Evolutionary conservation across 192 early-diverging fungal species (phyloP).

Genomic region (Entomortierella lignicola): DNA sequence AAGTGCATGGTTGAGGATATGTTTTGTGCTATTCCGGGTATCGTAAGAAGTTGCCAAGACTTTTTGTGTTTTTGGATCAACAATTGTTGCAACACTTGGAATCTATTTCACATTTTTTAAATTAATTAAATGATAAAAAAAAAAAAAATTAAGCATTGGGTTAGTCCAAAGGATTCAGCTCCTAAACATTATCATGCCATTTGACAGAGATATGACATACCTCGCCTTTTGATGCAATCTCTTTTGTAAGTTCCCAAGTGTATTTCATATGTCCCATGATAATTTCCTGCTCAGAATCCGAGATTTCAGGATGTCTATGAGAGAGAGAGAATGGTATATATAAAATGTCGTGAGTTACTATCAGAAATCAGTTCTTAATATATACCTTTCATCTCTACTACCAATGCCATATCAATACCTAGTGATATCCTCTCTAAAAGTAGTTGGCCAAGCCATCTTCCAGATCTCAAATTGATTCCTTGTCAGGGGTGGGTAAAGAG

Average conservation of each 20-base stretch:
- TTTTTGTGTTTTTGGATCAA: slow-evolving; percentile 62
- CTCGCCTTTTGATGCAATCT: slow-evolving; percentile 52
- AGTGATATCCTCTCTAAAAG: slow-evolving; percentile 70
- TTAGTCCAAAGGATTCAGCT: no score
- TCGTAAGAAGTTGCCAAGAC: slow-evolving; percentile 63
- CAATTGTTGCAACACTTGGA: slow-evolving; percentile 62
- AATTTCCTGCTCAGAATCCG: slow-evolving; percentile 48
- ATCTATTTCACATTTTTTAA: slow-evolving; percentile 12
- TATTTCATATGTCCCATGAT: slow-evolving; percentile 55
- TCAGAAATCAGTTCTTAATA: no score
- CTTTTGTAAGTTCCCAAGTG: slow-evolving; percentile 24
- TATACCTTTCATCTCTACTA: no score
- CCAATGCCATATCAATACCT: slow-evolving; percentile 49
- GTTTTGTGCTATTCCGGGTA: slow-evolving; percentile 53
- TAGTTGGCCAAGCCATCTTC: slow-evolving; percentile 86
- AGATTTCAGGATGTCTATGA: slow-evolving; percentile 56
- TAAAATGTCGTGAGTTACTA: no score
- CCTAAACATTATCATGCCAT: no score
- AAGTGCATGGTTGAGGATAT: slow-evolving; percentile 83
- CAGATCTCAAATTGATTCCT: slow-evolving; percentile 80
- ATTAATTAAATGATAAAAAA: background rate
- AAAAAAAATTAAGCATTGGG: no score
- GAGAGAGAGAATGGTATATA: slow-evolving; percentile 23
- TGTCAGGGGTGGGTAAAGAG: slow-evolving; percentile 73
- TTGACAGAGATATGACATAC: slow-evolving; percentile 13